Evolutionary conservation across 805 yeast species (phyloP).

Genomic region (Torulaspora quercuum): DNA sequence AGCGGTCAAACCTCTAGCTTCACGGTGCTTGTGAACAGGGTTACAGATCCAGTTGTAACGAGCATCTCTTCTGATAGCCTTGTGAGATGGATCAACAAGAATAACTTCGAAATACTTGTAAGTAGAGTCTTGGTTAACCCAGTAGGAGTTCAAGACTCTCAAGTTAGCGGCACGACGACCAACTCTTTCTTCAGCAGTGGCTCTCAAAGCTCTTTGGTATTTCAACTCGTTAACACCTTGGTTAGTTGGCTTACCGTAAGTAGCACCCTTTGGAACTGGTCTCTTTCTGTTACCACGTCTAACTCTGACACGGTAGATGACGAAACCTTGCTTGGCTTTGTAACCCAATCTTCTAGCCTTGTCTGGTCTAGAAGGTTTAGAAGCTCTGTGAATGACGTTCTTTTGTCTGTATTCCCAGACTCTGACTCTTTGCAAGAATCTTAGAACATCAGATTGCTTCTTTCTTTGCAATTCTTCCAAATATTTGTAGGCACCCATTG

Average conservation of each 20-base stretch:
- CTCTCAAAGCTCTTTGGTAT: constrained; percentile 97
- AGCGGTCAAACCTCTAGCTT: constrained; percentile 97
- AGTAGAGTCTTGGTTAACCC: constrained; percentile 99
- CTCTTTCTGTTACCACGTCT: constrained; percentile 99
- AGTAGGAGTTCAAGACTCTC: constrained; percentile 99
- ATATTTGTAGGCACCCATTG: constrained; percentile 99
- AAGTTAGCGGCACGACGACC: constrained; percentile 98
- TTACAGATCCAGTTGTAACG: constrained; percentile 99
- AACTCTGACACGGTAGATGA: constrained; percentile 97
- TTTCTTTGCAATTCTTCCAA: constrained; percentile 98
- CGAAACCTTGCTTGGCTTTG: constrained; percentile 99
- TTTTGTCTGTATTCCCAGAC: constrained; percentile 99
- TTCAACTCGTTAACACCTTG: constrained; percentile 99
- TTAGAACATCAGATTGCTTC: constrained; percentile 99
- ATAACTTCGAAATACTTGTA: constrained; percentile 99
- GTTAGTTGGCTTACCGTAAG: constrained; percentile 99
- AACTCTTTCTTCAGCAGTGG: constrained; percentile 99
- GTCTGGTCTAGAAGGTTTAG: constrained; percentile 99
- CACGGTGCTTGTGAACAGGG: constrained; percentile 99
- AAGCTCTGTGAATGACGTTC: constrained; percentile 97
- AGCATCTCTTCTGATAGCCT: constrained; percentile 98
- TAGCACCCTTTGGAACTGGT: constrained; percentile 99
- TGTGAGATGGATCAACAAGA: constrained; percentile 95
- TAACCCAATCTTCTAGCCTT: constrained; percentile 99
- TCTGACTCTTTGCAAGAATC: constrained; percentile 99